Conservation (phyloP, 129 eudicot genomes). For the Solidago caesia region DNA sequence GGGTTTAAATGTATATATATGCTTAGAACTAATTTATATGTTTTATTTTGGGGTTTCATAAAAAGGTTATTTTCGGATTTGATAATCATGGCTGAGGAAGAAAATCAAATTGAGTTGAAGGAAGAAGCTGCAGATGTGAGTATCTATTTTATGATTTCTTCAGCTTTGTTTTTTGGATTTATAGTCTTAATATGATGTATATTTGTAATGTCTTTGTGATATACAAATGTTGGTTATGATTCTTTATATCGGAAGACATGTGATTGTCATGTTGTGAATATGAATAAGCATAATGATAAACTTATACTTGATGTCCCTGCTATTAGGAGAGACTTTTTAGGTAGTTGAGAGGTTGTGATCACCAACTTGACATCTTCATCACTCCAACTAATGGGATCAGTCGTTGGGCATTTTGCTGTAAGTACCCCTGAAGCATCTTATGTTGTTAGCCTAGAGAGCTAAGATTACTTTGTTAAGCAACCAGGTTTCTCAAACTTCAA, state of each 20-base stretch:
- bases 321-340: no score
- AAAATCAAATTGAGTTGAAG: constrained; percentile 43
- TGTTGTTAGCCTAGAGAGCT: constrained; percentile 69
- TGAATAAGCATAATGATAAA: no score
- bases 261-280: background rate
- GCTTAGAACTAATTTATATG: no score
- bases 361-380: constrained; percentile 48
- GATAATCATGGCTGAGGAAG: constrained; percentile 87
- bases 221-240: no score
- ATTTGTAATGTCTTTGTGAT: background rate
- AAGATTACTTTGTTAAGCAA: constrained; percentile 58
- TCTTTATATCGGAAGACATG: no score
- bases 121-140: constrained; percentile 69
- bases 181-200: no score
- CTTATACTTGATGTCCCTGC: no score
- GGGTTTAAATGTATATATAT: no score
- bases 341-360: constrained; percentile 48
- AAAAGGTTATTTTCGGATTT: no score
- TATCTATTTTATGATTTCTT: background rate
- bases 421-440: constrained; percentile 92
- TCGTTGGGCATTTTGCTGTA: constrained; percentile 69
- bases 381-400: constrained; percentile 57
- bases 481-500: constrained; percentile 55
- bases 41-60: no score
- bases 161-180: no score